Percentiles rank a stretch among this genome's conserved stretches.
These are phyloP conservation scores for Bathelium albidoporum DNA, from an alignment of 495 filamentous ascomycete species.

Conservation along the genomic window DNA sequence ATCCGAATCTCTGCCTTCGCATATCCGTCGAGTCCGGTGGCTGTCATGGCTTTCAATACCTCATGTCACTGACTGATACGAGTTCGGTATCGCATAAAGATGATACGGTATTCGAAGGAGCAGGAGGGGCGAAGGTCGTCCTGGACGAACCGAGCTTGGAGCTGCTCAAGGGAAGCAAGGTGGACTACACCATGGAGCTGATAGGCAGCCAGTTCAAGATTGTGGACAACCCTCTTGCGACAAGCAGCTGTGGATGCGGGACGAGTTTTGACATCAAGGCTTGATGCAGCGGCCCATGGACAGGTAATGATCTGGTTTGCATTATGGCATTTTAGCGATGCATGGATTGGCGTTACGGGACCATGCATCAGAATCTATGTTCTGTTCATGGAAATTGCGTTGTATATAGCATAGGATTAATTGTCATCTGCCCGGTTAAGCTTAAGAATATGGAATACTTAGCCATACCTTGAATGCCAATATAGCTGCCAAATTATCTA, in stretches of 20 bases:
- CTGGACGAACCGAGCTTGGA: slow-evolving; percentile 84
- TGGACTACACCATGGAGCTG: slow-evolving; percentile 93
- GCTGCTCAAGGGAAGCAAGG: slow-evolving; percentile 79
- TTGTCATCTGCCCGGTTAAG: neutral
- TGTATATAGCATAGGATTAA: no score
- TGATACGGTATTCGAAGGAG: slow-evolving; percentile 55
- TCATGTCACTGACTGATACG: slow-evolving; percentile 69
- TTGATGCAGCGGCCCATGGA: slow-evolving; percentile 16
- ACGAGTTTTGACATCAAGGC: slow-evolving; percentile 92
- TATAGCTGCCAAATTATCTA: no score
- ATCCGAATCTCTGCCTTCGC: slow-evolving; percentile 74
- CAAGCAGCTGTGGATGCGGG: slow-evolving; percentile 93
- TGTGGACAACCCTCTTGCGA: slow-evolving; percentile 79
- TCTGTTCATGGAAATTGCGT: no score
- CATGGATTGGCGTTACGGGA: neutral
- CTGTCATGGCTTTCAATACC: slow-evolving; percentile 96
- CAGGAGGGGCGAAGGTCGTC: slow-evolving; percentile 56
- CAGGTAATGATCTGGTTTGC: slow-evolving; percentile 6
- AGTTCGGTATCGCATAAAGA: slow-evolving; percentile 54
- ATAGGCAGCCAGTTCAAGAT: slow-evolving; percentile 98
- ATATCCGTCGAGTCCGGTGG: slow-evolving; percentile 86
- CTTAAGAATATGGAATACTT: no score
- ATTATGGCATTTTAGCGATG: neutral
- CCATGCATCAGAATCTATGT: no score
- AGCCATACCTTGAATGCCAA: no score